Conservation (phyloP, 495 filamentous ascomycete species). For the Annulohypoxylon maeteangense region DNA sequence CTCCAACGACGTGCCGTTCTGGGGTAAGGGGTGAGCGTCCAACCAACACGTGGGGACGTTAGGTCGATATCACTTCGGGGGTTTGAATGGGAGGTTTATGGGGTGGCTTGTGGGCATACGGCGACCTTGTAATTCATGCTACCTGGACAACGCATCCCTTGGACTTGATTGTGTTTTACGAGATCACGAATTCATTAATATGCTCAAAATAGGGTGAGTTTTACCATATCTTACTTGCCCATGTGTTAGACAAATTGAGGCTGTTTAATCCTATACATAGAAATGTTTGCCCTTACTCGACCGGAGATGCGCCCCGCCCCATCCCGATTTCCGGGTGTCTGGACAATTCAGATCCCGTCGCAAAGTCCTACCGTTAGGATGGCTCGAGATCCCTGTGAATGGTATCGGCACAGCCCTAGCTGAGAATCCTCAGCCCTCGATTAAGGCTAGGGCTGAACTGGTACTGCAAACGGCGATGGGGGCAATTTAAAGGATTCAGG, state of each 20-base stretch:
- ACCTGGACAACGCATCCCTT: not conserved
- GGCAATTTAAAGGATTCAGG: not conserved
- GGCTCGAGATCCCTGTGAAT: not conserved
- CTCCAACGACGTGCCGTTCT: constrained; percentile 12
- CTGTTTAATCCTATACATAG: not conserved
- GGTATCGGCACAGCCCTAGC: not conserved
- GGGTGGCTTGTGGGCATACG: not conserved
- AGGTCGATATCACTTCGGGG: not conserved
- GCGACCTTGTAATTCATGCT: not conserved
- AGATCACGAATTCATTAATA: not conserved
- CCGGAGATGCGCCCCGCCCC: not conserved
- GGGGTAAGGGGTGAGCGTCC: not conserved
- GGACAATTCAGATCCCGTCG: not conserved
- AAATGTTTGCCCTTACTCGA: not conserved
- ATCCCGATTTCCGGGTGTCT: not conserved
- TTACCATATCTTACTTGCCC: not conserved
- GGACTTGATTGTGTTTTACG: not conserved
- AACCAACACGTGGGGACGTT: not conserved
- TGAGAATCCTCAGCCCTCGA: not conserved
- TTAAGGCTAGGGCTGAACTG: not conserved
- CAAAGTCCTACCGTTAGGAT: not conserved
- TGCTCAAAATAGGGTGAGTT: not conserved
- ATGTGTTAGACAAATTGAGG: not conserved
- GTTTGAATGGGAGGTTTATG: constrained; percentile 1
- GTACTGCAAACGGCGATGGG: not conserved